Percentiles rank a stretch among this genome's conserved stretches.
phyloP scores from a whole-genome alignment of 352 stramenopile genomes.

The Pythium vanterpoolii region DNA sequence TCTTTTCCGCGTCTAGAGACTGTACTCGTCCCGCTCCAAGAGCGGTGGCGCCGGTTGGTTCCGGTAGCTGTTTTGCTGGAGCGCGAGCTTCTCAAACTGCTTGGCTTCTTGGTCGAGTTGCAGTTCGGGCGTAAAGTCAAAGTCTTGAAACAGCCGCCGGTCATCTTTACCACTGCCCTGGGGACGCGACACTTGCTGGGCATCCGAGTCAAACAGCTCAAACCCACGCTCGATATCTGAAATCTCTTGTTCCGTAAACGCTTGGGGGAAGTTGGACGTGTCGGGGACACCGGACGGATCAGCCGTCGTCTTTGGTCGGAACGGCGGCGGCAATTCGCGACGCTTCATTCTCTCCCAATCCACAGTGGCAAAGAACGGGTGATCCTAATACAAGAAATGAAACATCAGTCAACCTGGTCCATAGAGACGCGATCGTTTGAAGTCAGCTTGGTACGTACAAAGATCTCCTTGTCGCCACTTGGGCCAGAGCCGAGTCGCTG shows the following conservation, averaged over 20 bases:
- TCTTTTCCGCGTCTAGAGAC: constrained; percentile 62
- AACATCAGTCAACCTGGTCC: background rate
- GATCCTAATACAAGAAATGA: constrained; percentile 29
- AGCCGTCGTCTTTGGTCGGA: constrained; percentile 77
- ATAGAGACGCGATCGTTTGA: background rate
- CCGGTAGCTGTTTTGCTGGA: constrained; percentile 81
- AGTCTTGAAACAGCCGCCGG: constrained; percentile 80
- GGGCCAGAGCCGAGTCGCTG: constrained; percentile 73
- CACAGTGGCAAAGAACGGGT: constrained; percentile 82
- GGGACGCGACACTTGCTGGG: constrained; percentile 59
- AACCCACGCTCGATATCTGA: constrained; percentile 84
- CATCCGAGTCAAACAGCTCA: constrained; percentile 42
- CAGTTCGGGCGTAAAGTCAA: constrained; percentile 84
- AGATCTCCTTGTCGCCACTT: constrained; percentile 78
- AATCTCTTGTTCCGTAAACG: constrained; percentile 86
- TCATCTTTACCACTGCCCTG: constrained; percentile 49
- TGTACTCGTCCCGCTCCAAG: constrained; percentile 81
- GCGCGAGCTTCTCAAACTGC: constrained; percentile 81
- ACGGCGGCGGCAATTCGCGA: constrained; percentile 77
- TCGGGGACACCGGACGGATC: constrained; percentile 71
- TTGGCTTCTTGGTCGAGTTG: constrained; percentile 78
- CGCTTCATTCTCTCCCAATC: constrained; percentile 84
- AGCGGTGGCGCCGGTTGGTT: constrained; percentile 69
- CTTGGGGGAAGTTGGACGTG: constrained; percentile 84
- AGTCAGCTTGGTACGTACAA: constrained; percentile 34